These are phyloP conservation scores for Erodium maritimum DNA, from an alignment of 345 rosid species.

Conservation along the genomic window DNA sequence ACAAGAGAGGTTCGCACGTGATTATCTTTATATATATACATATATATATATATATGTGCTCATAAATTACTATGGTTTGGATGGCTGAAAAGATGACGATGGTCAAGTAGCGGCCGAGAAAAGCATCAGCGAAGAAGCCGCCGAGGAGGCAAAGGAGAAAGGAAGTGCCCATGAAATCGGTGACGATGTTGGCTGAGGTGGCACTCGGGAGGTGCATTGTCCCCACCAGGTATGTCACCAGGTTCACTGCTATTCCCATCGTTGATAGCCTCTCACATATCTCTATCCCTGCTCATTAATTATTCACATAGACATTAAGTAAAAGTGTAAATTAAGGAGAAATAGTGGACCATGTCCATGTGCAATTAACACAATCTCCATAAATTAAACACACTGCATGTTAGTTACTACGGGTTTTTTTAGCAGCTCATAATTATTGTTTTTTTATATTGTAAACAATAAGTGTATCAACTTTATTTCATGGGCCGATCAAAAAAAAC, in stretches of 20 bases:
- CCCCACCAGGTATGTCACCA: constrained; percentile 48
- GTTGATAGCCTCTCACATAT: constrained; percentile 56
- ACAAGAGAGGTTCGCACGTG: no score
- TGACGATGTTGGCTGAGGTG: constrained; percentile 48
- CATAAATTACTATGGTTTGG: constrained; percentile 41
- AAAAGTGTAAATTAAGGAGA: no score
- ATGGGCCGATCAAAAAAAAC: neutral
- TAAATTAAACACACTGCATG: no score
- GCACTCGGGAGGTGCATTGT: constrained; percentile 52
- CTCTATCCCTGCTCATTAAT: constrained; percentile 55
- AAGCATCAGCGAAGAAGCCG: constrained; percentile 59
- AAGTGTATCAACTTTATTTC: no score
- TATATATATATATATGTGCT: neutral
- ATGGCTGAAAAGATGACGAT: constrained; percentile 56
- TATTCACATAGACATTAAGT: no score
- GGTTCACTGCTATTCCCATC: constrained; percentile 55
- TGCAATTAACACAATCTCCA: no score
- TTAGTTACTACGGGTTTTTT: no score
- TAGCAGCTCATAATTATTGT: no score
- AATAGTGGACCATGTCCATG: no score
- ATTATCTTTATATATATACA: no score
- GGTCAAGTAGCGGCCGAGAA: constrained; percentile 50
- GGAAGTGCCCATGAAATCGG: constrained; percentile 59
- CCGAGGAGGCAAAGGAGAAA: constrained; percentile 52
- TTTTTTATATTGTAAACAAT: no score